A percentile compares a stretch with the other conserved stretches of the same genome.
phyloP scores from a whole-genome alignment of 169 alveolate species.

The Plasmodium fragile region DNA sequence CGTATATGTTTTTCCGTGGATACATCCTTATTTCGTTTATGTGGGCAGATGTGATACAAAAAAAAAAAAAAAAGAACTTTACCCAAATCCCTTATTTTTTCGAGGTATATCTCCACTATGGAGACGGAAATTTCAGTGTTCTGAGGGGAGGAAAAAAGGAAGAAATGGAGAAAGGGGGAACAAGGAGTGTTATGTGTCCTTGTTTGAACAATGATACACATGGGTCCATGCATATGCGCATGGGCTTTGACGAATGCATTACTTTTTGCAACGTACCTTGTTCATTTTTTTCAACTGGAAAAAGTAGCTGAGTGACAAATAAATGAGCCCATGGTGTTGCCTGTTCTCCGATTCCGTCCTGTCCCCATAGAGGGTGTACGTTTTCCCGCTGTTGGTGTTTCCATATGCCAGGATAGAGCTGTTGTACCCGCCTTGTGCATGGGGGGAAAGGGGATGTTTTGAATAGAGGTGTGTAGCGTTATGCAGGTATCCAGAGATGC shows the following conservation, averaged over 20 bases:
- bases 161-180: background rate
- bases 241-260: background rate
- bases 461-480: background rate
- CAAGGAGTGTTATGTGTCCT: background rate
- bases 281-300: conserved; percentile 28
- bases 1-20: background rate
- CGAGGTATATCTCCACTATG: conserved; percentile 60
- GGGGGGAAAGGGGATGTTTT: background rate
- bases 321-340: conserved; percentile 36
- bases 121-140: conserved; percentile 41
- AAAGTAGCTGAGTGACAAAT: conserved; percentile 31
- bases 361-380: conserved; percentile 68
- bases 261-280: conserved; percentile 8
- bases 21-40: background rate
- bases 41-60: background rate
- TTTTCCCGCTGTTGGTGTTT: conserved; percentile 71
- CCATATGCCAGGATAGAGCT: conserved; percentile 74
- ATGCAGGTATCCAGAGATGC: background rate
- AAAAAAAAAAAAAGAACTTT: background rate
- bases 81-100: conserved; percentile 71
- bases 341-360: background rate
- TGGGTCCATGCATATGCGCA: background rate
- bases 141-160: conserved; percentile 11
- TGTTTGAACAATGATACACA: background rate
- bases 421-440: conserved; percentile 59